Percentiles rank a stretch among this genome's conserved stretches.
Evolutionary conservation across 139 green algal genomes (phyloP).

Genomic region (Chlorella sp.): DNA sequence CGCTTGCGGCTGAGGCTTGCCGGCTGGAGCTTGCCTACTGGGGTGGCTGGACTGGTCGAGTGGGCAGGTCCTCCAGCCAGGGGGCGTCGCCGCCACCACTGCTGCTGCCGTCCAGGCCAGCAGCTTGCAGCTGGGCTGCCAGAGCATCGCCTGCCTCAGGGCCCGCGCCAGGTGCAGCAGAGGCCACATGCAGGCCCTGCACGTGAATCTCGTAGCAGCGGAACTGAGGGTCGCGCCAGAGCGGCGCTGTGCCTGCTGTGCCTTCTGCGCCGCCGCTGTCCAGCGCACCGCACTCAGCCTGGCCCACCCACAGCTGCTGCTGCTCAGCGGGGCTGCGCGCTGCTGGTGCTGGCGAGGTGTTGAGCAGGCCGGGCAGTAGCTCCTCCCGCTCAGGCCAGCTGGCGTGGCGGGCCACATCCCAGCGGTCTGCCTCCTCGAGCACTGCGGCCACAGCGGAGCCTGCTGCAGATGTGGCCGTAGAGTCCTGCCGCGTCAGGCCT

Average conservation of each 20-base stretch:
- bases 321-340: background rate
- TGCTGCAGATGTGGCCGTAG: background rate
- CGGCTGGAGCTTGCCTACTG: too few relatives aligned
- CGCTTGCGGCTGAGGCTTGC: too few relatives aligned
- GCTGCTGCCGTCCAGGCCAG: background rate
- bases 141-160: too few relatives aligned
- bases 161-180: too few relatives aligned
- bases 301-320: conserved; percentile 30
- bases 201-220: conserved; percentile 20
- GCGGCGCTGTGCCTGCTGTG: background rate
- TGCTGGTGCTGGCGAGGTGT: background rate
- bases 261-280: background rate
- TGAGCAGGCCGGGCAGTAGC: background rate
- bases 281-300: conserved; percentile 23
- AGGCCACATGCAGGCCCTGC: background rate
- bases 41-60: background rate
- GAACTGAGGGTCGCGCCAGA: conserved; percentile 35
- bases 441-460: background rate
- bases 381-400: conserved; percentile 50
- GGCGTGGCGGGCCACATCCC: conserved; percentile 43
- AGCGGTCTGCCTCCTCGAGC: conserved; percentile 42
- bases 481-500: too few relatives aligned
- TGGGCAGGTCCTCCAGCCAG: background rate
- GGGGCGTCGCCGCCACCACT: background rate
- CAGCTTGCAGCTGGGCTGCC: too few relatives aligned